phyloP scores from a whole-genome alignment of 225 moss, liverwort and hornwort genomes.

The Neckera pumila region DNA sequence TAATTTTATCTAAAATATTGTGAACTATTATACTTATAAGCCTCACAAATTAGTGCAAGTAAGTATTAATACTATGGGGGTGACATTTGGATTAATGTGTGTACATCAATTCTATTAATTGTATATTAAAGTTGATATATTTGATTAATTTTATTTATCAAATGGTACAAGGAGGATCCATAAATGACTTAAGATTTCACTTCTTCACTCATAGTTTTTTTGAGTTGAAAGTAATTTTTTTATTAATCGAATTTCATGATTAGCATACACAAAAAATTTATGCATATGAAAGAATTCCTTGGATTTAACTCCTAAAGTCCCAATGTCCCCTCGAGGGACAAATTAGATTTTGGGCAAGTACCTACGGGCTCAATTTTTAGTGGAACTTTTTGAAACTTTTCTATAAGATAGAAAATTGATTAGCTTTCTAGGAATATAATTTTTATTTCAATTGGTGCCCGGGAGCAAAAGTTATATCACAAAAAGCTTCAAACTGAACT shows the following conservation, averaged over 20 bases:
- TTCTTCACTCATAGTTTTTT: background rate
- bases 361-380: too few species aligned
- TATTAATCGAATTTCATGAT: background rate
- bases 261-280: rapidly evolving
- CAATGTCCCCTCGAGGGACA: too few species aligned
- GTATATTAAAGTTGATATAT: background rate
- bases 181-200: background rate
- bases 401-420: too few species aligned
- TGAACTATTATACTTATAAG: background rate
- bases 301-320: too few species aligned
- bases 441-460: too few species aligned
- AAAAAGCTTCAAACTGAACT: too few species aligned
- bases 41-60: background rate
- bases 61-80: rapidly evolving
- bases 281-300: background rate
- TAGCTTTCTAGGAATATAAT: too few species aligned
- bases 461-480: too few species aligned
- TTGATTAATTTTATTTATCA: background rate
- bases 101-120: background rate
- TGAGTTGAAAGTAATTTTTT: rapidly evolving
- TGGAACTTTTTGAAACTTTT: too few species aligned
- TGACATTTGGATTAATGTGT: background rate
- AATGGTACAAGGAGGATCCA: rapidly evolving
- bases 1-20: background rate
- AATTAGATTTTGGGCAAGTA: too few species aligned